Evolutionary conservation across 192 early-diverging fungal species (phyloP).

Genomic region (Entophlyctis luteolus): DNA sequence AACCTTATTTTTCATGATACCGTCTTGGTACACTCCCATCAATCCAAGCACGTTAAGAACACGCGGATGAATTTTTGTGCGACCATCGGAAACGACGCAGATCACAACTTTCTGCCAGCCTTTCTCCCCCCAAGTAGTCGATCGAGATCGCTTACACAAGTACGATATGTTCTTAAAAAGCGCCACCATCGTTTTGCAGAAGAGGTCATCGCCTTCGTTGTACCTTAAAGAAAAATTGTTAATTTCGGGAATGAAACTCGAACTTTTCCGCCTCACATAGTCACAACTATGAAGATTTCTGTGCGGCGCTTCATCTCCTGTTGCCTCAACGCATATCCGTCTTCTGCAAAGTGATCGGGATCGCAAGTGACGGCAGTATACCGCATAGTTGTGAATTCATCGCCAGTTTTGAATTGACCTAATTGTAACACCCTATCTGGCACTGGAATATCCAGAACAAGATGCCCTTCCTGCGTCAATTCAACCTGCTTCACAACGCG

Average conservation of each 20-base stretch:
- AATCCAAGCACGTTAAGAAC: constrained; percentile 75
- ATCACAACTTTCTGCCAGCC: constrained; percentile 93
- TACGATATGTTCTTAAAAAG: constrained; percentile 90
- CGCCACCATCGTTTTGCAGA: constrained; percentile 82
- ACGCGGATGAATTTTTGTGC: constrained; percentile 73
- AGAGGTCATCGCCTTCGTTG: constrained; percentile 85
- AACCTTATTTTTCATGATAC: constrained; percentile 57
- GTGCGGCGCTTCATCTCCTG: constrained; percentile 54
- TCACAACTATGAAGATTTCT: constrained; percentile 81
- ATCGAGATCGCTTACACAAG: constrained; percentile 70
- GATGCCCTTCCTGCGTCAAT: constrained; percentile 16
- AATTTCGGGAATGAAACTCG: background rate
- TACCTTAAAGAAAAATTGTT: constrained; percentile 20
- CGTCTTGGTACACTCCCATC: constrained; percentile 67
- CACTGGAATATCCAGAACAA: constrained; percentile 46
- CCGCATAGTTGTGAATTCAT: constrained; percentile 90
- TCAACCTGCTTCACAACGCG: constrained; percentile 21
- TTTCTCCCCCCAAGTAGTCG: constrained; percentile 67
- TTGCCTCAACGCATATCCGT: constrained; percentile 57
- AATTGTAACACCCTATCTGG: constrained; percentile 37
- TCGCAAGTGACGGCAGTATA: constrained; percentile 91
- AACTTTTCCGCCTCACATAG: constrained; percentile 66
- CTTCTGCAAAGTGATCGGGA: constrained; percentile 61
- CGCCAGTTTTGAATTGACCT: constrained; percentile 51
- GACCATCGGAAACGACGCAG: constrained; percentile 87